A percentile compares a stretch with the other conserved stretches of the same genome.
Evolutionary conservation across 371 early-diverging fungal species (phyloP).

Genomic region (Mortierella sp.): DNA sequence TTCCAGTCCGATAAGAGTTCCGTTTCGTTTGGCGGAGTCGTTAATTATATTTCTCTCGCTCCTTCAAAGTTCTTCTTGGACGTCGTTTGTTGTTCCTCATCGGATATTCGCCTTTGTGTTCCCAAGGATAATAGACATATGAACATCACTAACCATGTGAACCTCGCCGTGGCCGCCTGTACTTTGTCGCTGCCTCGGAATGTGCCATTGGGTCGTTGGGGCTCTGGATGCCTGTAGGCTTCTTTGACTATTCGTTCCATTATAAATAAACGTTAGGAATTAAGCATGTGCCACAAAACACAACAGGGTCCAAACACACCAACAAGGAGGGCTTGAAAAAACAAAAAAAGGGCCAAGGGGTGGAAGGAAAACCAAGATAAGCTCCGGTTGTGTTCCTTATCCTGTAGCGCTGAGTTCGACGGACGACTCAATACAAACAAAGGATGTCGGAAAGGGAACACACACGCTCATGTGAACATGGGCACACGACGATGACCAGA

Average conservation of each 20-base stretch:
- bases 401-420: neutral
- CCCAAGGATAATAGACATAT: slow-evolving; percentile 1
- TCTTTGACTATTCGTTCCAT: slow-evolving; percentile 14
- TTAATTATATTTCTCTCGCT: neutral
- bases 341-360: neutral
- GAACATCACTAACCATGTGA: slow-evolving; percentile 44
- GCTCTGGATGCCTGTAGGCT: slow-evolving; percentile 12
- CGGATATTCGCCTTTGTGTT: neutral
- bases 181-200: slow-evolving; percentile 44
- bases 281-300: neutral
- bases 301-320: slow-evolving; percentile 5
- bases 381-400: neutral
- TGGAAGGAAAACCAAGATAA: neutral
- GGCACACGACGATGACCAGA: neutral
- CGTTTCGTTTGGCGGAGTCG: slow-evolving; percentile 4
- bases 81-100: neutral
- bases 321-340: neutral
- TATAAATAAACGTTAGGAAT: neutral
- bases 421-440: neutral
- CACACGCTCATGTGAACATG: slow-evolving; percentile 1
- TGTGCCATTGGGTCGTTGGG: slow-evolving; percentile 46
- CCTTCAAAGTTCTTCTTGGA: slow-evolving; percentile 2
- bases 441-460: neutral
- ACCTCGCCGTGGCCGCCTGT: slow-evolving; percentile 53
- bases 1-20: neutral